Base-by-base conservation (phyloP, 352 stramenopile genomes). In the Thraustochytrium sp. region DNA sequence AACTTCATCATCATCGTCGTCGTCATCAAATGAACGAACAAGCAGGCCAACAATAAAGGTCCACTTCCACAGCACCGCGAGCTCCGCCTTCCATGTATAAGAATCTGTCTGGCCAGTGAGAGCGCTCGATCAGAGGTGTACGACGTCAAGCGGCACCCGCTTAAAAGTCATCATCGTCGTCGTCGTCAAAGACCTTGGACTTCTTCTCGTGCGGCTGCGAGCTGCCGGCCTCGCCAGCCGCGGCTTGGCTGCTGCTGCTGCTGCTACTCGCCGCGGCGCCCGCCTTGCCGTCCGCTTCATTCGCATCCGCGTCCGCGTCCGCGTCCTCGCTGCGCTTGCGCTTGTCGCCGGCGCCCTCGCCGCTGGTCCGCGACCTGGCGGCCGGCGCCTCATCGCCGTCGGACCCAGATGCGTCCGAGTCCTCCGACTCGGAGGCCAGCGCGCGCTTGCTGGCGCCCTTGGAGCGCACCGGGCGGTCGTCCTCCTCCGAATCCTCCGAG, bases 81-180 rank as follows among this genome's bases (percentile, higher is more conserved):
- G n/a, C n/a, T n/a, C n/a, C n/a, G n/a, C n/a, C n/a, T n/a, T 55
- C n/a, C 16, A 55, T 55, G 48, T 55, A 55, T 55, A 23, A n/a
- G 59, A 23, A 49, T 68, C 23, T 68, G n/a, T 54, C 23, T 68
- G n/a, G 23, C 21, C 59, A 48, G n/a, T 18, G 16, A 49, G 21
- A 68, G n/a, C n/a, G 18, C 49, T 23, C 18, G 49, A 55, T 26
- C 49, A 55, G 18, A 55, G 18, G 18, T 55, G 18, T 55, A 23
- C 49, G 49, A 55, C 18, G 18, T 55, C 26, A 23, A 55, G 49
- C 18, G 26, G 49, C 49, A 26, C 49, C 49, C 49, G 18, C 49
- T 23, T 55, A 18, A 55, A 23, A 18, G 49, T 77, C 38, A 72
- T 77, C 65, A 36, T 77, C 65, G 49, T 77, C 65, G 26, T 77